Evolutionary conservation across 768 basidiomycete genomes (phyloP), one percentile per base, ranked within the genome.

Genomic region (Botryobasidium botryosum): DNA sequence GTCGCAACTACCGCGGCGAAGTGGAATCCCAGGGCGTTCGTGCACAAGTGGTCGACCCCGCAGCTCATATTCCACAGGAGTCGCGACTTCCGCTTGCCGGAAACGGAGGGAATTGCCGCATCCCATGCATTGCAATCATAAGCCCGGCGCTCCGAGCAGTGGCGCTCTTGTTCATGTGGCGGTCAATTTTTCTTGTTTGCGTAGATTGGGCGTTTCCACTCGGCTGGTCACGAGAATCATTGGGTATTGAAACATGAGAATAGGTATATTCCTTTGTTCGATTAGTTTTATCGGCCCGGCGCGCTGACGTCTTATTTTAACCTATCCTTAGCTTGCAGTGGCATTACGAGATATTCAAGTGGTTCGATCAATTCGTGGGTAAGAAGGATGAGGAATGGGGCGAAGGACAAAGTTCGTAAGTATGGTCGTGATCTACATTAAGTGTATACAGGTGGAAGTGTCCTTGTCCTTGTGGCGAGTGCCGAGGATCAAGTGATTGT

Each of bases 341-440:
- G 92, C 86, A 96, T 62, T 68, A 81, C 51, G 92, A 99, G 59
- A 80, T 97, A 10, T 79, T 99, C 63, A 69, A 73, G 48, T 97
- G 87, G 87, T 79, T 94, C 50, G 74, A 65, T 27, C 60, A 66
- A 52, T 65, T 24, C 29, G 46, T 48, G 20, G 51, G 51, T 17
- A 15, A 20, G 40, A 15, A 32, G 21, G 29, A 17, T 2, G n/a
- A 4, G 46, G 28, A 25, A 2, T 41, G 1, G 39, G 32, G 12
- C 32, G 32, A 12, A 12, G 32, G 32, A n/a, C n/a, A n/a, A n/a
- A n/a, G n/a, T n/a, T n/a, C n/a, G n/a, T n/a, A n/a, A n/a, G n/a
- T n/a, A n/a, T n/a, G n/a, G n/a, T n/a, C n/a, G n/a, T n/a, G n/a
- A n/a, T n/a, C n/a, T n/a, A n/a, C n/a, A n/a, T n/a, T n/a, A n/a